Evolutionary conservation across 2,329 filamentous ascomycete genomes (phyloP).

Genomic region (Alternaria triticimaculans): DNA sequence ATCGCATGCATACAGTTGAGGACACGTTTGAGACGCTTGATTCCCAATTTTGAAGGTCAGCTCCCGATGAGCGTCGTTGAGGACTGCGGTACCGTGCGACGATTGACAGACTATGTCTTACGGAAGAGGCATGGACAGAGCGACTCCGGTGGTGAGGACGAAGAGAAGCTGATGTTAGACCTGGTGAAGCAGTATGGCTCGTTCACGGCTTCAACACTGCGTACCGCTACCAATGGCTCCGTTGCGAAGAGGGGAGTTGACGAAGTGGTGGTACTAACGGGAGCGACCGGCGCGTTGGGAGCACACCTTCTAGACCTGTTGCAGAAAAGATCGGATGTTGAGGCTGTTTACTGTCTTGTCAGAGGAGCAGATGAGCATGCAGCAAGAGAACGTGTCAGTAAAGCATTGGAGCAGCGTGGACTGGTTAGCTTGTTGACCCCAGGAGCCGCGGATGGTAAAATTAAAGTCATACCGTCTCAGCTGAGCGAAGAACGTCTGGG

Average conservation of each 20-base stretch:
- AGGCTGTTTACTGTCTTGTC: conserved; percentile 63
- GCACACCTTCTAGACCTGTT: conserved; percentile 59
- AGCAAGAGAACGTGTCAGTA: conserved; percentile 42
- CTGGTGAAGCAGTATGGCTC: conserved; percentile 58
- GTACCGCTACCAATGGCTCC: conserved; percentile 4
- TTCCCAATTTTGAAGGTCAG: conserved; percentile 40
- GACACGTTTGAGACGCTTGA: conserved; percentile 43
- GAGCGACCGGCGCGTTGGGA: conserved; percentile 60
- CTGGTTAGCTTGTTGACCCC: conserved; percentile 30
- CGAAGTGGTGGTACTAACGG: conserved; percentile 52
- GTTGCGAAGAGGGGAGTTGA: neutral
- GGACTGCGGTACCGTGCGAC: conserved; percentile 62
- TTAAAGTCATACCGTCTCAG: conserved; percentile 57
- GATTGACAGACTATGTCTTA: conserved; percentile 49
- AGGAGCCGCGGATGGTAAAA: conserved; percentile 39
- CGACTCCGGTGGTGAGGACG: conserved; percentile 43
- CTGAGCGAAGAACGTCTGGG: conserved; percentile 60
- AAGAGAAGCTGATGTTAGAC: conserved; percentile 52
- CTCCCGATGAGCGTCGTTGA: conserved; percentile 67
- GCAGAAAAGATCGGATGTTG: conserved; percentile 46
- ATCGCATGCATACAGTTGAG: conserved; percentile 63
- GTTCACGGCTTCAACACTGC: conserved; percentile 40
- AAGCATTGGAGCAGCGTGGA: conserved; percentile 38
- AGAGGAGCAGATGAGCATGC: conserved; percentile 52
- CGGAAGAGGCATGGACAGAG: conserved; percentile 48